Conservation (phyloP, 306 rosid genomes). For the Pachyrhizus erosus region DNA sequence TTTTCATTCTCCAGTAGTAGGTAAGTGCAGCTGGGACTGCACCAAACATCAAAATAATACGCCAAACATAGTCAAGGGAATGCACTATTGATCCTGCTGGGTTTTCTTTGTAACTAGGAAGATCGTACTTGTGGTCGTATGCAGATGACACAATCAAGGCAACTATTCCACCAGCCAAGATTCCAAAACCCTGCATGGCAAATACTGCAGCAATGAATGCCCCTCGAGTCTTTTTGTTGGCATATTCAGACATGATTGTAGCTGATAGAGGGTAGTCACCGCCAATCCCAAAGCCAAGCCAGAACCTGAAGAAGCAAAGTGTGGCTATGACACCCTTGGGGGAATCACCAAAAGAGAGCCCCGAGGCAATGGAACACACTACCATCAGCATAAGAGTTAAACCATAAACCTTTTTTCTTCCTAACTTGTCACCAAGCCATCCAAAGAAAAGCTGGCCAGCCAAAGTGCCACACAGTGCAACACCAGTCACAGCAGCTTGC, state of each 20-base stretch:
- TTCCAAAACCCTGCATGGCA: constrained; percentile 96
- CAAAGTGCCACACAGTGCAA: constrained; percentile 78
- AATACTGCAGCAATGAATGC: constrained; percentile 92
- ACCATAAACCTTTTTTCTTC: constrained; percentile 82
- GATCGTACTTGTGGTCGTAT: constrained; percentile 56
- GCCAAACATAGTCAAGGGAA: constrained; percentile 80
- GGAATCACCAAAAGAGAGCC: constrained; percentile 64
- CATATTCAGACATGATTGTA: constrained; percentile 94
- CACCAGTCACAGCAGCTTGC: constrained; percentile 78
- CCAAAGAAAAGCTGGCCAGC: constrained; percentile 93
- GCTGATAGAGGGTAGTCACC: constrained; percentile 97
- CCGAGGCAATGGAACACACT: constrained; percentile 68
- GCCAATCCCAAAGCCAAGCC: constrained; percentile 97
- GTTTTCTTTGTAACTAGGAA: constrained; percentile 50
- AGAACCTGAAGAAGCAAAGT: constrained; percentile 87
- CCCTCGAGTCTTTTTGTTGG: constrained; percentile 90
- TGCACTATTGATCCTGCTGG: constrained; percentile 46
- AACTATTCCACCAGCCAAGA: constrained; percentile 76
- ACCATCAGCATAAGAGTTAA: constrained; percentile 82
- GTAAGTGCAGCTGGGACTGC: constrained; percentile 76
- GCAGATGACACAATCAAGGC: constrained; percentile 63
- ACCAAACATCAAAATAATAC: constrained; percentile 75
- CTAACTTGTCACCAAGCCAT: constrained; percentile 93
- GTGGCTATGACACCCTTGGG: constrained; percentile 62
- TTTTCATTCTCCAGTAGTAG: constrained; percentile 96